Evolutionary conservation across 331 rosid species (phyloP).

Genomic region (Stylosanthes scabra): DNA sequence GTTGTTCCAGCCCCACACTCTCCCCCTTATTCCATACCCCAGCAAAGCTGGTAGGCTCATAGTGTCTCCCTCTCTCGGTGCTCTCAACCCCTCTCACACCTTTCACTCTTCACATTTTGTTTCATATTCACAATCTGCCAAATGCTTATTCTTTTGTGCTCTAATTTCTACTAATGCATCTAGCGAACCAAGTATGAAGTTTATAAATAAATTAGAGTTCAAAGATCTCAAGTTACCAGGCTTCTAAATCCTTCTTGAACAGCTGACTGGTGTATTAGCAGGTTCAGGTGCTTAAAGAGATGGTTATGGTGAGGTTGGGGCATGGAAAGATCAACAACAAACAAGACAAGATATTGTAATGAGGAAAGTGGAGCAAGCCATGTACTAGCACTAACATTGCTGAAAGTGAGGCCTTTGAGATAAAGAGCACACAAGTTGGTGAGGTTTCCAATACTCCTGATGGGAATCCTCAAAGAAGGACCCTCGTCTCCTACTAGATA

Average conservation of each 20-base stretch:
- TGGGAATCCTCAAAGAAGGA: conserved; percentile 26
- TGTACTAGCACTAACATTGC: neutral
- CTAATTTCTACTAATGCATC: neutral
- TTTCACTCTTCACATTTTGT: no score
- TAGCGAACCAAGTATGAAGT: neutral
- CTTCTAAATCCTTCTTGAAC: no score
- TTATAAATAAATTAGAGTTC: neutral
- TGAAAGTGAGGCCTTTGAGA: conserved; percentile 3
- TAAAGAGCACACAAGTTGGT: conserved; percentile 37
- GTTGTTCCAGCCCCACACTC: no score
- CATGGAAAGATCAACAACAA: no score
- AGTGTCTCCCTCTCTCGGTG: no score
- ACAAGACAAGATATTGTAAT: conserved; percentile 27
- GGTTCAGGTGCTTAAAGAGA: no score
- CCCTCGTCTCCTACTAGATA: neutral
- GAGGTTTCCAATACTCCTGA: conserved; percentile 38
- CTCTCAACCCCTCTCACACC: no score
- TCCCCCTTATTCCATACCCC: no score
- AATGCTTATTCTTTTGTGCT: neutral
- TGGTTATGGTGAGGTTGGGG: no score
- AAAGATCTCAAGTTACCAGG: neutral
- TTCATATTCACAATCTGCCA: no score
- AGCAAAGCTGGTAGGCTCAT: no score
- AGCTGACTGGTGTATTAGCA: no score
- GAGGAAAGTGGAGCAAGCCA: conserved; percentile 42